Evolutionary conservation across 2,329 filamentous ascomycete genomes (phyloP).

Genomic region (Alternaria sp.): DNA sequence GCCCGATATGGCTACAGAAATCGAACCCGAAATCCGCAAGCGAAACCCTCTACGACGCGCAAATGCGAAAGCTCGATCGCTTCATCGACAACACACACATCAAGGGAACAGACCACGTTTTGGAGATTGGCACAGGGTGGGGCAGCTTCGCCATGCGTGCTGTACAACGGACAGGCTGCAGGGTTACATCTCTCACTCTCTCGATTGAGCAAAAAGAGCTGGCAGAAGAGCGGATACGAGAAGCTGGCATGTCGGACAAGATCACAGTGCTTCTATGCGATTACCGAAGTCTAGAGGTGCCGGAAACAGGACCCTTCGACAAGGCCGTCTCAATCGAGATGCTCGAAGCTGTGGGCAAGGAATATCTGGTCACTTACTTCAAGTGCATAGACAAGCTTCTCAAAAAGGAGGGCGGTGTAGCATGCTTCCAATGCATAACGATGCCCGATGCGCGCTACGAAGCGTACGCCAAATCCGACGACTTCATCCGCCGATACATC

Average conservation of each 20-base stretch:
- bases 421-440: constrained; percentile 78
- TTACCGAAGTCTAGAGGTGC: constrained; percentile 67
- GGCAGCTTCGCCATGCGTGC: constrained; percentile 75
- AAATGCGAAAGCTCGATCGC: constrained; percentile 69
- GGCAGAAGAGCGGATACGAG: constrained; percentile 68
- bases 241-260: constrained; percentile 64
- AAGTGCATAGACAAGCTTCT: constrained; percentile 66
- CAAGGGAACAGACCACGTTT: constrained; percentile 69
- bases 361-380: constrained; percentile 73
- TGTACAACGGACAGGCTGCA: constrained; percentile 69
- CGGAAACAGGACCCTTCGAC: constrained; percentile 62
- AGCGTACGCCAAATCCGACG: constrained; percentile 69
- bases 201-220: constrained; percentile 72
- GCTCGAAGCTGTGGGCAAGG: constrained; percentile 74
- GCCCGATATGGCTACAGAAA: constrained; percentile 67
- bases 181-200: constrained; percentile 71
- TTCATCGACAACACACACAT: constrained; percentile 71
- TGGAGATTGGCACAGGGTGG: constrained; percentile 80
- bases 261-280: constrained; percentile 73
- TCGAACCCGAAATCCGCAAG: constrained; percentile 50
- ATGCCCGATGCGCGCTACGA: constrained; percentile 73
- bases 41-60: constrained; percentile 69
- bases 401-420: constrained; percentile 70
- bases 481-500: constrained; percentile 79
- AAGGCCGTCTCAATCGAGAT: constrained; percentile 79